Evolutionary conservation across 2,329 filamentous ascomycete genomes (phyloP).

Genomic region (Pseudogymnoascus sp.): DNA sequence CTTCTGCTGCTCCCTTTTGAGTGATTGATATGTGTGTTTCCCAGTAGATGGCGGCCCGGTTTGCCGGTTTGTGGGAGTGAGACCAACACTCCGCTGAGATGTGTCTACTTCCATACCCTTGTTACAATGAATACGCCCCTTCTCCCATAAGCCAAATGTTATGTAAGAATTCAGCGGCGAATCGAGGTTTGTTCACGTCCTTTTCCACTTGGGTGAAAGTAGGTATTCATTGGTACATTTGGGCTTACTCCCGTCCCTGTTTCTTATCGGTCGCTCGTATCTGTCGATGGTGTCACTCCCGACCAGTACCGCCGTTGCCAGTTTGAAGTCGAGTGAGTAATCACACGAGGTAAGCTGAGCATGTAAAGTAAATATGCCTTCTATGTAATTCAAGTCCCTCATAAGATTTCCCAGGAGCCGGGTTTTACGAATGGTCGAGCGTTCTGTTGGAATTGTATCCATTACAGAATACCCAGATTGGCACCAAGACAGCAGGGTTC

Average conservation of each 20-base stretch:
- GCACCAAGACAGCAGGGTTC: constrained; percentile 3
- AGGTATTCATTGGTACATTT: not conserved
- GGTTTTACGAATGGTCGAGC: not conserved
- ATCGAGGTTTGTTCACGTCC: not conserved
- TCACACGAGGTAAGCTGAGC: not conserved
- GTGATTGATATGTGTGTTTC: not conserved
- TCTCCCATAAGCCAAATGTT: not conserved
- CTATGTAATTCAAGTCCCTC: not conserved
- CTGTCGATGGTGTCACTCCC: not conserved
- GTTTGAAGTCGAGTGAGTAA: not conserved
- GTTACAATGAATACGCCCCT: not conserved
- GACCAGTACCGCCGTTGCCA: not conserved
- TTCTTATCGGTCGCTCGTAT: constrained; percentile 1
- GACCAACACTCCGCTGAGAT: not conserved
- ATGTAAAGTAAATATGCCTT: not conserved
- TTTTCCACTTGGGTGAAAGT: not conserved
- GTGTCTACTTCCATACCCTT: not conserved
- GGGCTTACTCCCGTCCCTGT: not conserved
- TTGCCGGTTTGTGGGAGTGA: not conserved
- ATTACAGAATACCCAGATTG: not conserved
- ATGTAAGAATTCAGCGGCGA: not conserved
- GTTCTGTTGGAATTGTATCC: not conserved
- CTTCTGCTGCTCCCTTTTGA: not conserved
- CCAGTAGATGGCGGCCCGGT: not conserved
- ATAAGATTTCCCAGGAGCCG: not conserved